Percentiles rank a stretch among this genome's conserved stretches.
These are phyloP conservation scores for Exsudoporus floridanus DNA, from an alignment of 1,284 basidiomycete genomes.

Conservation along the genomic window DNA sequence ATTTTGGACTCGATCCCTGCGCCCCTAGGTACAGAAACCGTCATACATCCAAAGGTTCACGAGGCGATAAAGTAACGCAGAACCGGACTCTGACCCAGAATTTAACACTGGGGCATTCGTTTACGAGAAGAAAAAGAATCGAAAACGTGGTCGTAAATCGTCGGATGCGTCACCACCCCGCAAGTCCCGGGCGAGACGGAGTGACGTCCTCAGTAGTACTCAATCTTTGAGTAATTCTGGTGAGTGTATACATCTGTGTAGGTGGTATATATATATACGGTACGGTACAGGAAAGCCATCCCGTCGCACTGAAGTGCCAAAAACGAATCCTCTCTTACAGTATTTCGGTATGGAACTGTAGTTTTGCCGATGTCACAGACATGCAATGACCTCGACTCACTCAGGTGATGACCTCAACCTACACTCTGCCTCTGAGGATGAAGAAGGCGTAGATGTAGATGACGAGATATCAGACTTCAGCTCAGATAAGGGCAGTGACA, in stretches of 20 bases:
- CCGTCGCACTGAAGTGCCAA: background rate
- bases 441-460: slow-evolving; percentile 35
- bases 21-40: slow-evolving; percentile 25
- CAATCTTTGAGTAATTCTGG: slow-evolving; percentile 10
- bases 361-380: background rate
- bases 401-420: slow-evolving; percentile 41
- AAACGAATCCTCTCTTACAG: slow-evolving; percentile 30
- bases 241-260: slow-evolving; percentile 5
- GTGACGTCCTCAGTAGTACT: slow-evolving; percentile 1
- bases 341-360: slow-evolving; percentile 29
- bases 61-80: slow-evolving; percentile 10
- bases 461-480: slow-evolving; percentile 30
- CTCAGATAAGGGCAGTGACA: slow-evolving; percentile 14
- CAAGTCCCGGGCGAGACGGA: slow-evolving; percentile 15
- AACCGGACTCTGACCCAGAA: slow-evolving; percentile 55
- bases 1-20: slow-evolving; percentile 29
- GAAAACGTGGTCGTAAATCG: slow-evolving; percentile 21
- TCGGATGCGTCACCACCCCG: slow-evolving; percentile 15
- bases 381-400: background rate
- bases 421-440: slow-evolving; percentile 50
- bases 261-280: background rate
- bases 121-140: slow-evolving; percentile 38
- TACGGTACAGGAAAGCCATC: background rate
- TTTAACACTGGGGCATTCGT: slow-evolving; percentile 48
- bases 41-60: background rate